Evolutionary conservation across 1,284 basidiomycete genomes (phyloP).

Genomic region (Malassezia caprae): DNA sequence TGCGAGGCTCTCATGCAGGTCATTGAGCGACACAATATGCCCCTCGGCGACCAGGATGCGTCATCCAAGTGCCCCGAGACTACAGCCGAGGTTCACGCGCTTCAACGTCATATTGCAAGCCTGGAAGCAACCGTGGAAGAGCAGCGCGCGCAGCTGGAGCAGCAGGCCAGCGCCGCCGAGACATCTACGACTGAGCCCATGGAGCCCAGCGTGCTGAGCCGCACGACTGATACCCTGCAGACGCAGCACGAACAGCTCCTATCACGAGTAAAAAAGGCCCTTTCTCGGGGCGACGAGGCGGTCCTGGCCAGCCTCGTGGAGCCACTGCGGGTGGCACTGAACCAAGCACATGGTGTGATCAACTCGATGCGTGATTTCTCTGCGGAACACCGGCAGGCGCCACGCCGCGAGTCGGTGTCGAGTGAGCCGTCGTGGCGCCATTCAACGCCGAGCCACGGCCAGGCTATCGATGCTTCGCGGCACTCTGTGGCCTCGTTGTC

Average conservation of each 20-base stretch:
- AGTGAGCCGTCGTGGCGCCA: not conserved
- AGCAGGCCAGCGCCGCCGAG: not conserved
- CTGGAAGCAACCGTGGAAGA: not conserved
- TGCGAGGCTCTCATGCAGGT: conserved; percentile 9
- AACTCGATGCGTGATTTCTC: conserved; percentile 6
- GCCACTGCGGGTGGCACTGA: conserved; percentile 1
- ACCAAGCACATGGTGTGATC: conserved; percentile 13
- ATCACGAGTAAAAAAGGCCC: not conserved
- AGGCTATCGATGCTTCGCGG: conserved; percentile 1
- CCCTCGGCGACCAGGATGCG: not conserved
- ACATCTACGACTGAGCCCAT: not conserved
- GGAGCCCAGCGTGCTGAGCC: not conserved
- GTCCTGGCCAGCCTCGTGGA: not conserved
- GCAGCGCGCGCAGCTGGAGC: conserved; percentile 1
- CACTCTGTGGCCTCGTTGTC: not conserved
- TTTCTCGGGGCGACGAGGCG: not conserved
- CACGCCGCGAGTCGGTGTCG: not conserved
- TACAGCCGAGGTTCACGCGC: not conserved
- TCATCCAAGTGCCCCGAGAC: not conserved
- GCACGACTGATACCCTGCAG: conserved; percentile 4
- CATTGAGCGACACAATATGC: not conserved
- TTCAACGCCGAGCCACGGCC: not conserved
- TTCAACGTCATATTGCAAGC: conserved; percentile 1
- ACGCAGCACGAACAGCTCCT: conserved; percentile 9
- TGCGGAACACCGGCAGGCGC: not conserved